Evolutionary conservation across 2,329 filamentous ascomycete species (phyloP).

Genomic region (Alternaria sp.): DNA sequence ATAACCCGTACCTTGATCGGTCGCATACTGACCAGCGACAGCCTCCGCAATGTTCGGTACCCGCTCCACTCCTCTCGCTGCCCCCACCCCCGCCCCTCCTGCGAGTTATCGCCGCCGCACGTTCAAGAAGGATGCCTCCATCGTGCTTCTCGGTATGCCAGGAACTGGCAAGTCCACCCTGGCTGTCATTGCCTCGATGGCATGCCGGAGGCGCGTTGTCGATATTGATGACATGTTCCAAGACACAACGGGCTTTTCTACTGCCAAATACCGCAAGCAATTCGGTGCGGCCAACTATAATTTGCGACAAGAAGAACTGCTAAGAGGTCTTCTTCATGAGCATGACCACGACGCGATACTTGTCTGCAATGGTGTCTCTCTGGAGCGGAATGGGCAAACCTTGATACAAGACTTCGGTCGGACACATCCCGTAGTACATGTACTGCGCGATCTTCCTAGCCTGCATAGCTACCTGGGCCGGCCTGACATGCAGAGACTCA

Average conservation of each 20-base stretch:
- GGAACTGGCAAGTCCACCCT: slow-evolving; percentile 79
- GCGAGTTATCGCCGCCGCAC: slow-evolving; percentile 35
- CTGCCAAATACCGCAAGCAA: slow-evolving; percentile 67
- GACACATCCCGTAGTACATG: slow-evolving; percentile 73
- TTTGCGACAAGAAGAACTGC: slow-evolving; percentile 65
- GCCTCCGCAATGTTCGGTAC: slow-evolving; percentile 32
- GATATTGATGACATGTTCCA: slow-evolving; percentile 74
- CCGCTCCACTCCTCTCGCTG: slow-evolving; percentile 39
- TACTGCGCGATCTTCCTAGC: slow-evolving; percentile 69
- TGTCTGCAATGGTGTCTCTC: slow-evolving; percentile 72
- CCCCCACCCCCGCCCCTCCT: slow-evolving; percentile 24
- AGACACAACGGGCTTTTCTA: slow-evolving; percentile 66
- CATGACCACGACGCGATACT: slow-evolving; percentile 69
- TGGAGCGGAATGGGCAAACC: slow-evolving; percentile 68
- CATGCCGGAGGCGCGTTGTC: slow-evolving; percentile 70
- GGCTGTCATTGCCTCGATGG: slow-evolving; percentile 75
- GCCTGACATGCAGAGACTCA: slow-evolving; percentile 62
- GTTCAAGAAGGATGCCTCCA: slow-evolving; percentile 69
- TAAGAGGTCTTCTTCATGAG: slow-evolving; percentile 65
- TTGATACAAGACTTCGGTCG: slow-evolving; percentile 67
- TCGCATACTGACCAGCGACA: slow-evolving; percentile 14
- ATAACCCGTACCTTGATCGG: background rate
- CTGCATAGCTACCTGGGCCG: slow-evolving; percentile 67
- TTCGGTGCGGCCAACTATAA: slow-evolving; percentile 69
- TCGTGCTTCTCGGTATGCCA: slow-evolving; percentile 74